Evolutionary conservation across 148 eudicot genomes (phyloP).

Genomic region (Arbutus unedo): DNA sequence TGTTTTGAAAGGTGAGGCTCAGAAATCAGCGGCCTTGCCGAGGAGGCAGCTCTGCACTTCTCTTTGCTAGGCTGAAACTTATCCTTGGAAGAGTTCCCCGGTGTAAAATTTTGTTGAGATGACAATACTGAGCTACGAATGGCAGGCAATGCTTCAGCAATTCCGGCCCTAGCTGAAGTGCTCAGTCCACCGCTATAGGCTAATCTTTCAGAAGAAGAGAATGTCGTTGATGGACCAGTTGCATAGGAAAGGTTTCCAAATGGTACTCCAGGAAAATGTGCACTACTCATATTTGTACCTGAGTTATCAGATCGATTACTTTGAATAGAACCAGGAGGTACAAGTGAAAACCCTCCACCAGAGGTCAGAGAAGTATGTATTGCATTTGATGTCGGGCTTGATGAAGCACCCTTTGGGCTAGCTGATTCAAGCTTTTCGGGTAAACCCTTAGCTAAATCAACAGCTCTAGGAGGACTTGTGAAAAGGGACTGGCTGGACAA

Average conservation of each 20-base stretch:
- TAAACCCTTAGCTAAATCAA: slow-evolving; percentile 18
- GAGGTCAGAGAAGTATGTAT: slow-evolving; percentile 14
- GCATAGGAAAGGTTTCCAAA: slow-evolving; percentile 22
- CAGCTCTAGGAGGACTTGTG: slow-evolving; percentile 10
- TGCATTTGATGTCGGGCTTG: slow-evolving; percentile 25
- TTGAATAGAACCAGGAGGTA: slow-evolving; percentile 23
- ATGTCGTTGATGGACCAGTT: slow-evolving; percentile 24
- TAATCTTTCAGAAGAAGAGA: slow-evolving; percentile 27
- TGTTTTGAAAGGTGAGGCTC: slow-evolving; percentile 55
- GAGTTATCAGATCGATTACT: slow-evolving; percentile 19
- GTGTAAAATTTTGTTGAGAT: slow-evolving; percentile 24
- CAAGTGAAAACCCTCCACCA: slow-evolving; percentile 24
- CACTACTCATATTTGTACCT: background rate
- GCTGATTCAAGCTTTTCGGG: slow-evolving; percentile 29
- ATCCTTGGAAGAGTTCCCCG: slow-evolving; percentile 29
- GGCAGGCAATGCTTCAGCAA: slow-evolving; percentile 22
- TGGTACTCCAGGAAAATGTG: slow-evolving; percentile 24
- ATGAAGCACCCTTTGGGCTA: slow-evolving; percentile 19
- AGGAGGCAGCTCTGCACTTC: slow-evolving; percentile 31
- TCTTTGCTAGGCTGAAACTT: slow-evolving; percentile 30
- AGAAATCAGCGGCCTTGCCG: slow-evolving; percentile 33
- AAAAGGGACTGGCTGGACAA: slow-evolving; percentile 17
- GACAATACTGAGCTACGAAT: slow-evolving; percentile 28
- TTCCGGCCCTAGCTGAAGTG: slow-evolving; percentile 21
- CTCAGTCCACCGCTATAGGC: slow-evolving; percentile 25